Base-by-base conservation (phyloP, 2,329 filamentous ascomycete species). In the Lachnellula hyalina region DNA sequence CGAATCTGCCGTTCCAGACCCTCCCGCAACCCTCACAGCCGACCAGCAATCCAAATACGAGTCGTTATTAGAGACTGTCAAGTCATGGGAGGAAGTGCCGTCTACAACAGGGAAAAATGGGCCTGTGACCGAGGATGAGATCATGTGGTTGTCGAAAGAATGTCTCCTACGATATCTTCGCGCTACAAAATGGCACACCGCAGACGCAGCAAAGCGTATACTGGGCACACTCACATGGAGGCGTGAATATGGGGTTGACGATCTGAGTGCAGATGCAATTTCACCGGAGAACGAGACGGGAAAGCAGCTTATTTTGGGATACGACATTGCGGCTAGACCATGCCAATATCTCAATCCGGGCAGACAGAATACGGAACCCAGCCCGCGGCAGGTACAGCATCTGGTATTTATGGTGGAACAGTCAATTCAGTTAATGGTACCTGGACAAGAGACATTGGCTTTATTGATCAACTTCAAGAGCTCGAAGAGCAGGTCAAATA, bases 391-490 rank as follows among this genome's bases (percentile, higher is more conserved):
- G 74, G 85, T 96, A 53, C 86, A 99, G 73, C 92, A 97, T 71
- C 76, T 99, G 57, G 91, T 96, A 51, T 99, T 88, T 75, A 96
- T 97, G 92, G 75, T 97, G 42, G 94, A 99, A 76, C 82, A 90
- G 38, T 85, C 89, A 35, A 83, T 96, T 61, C 92, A 96, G 65
- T 74, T 97, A 59, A 91, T 95, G 83, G 86, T 88, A 0, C 80
- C 92, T 0, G 87, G 88, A 14, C 90, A 96, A 69, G 94, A 97
- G 75, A 94, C 84, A 47, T 73, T 96, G 55, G 87, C 89, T 44
- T 78, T 99, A 53, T 77, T 97, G 63, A 92, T 97, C 72, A 93
- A 96, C 75, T 97, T 96, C 77, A 90, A 90, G 72, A 81, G 86
- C 57, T 86, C 85, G 62, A 88, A 87, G 70, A 83, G 79, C 56